Evolutionary conservation across 306 rosid genomes (phyloP).

Genomic region (Acacia confusa): DNA sequence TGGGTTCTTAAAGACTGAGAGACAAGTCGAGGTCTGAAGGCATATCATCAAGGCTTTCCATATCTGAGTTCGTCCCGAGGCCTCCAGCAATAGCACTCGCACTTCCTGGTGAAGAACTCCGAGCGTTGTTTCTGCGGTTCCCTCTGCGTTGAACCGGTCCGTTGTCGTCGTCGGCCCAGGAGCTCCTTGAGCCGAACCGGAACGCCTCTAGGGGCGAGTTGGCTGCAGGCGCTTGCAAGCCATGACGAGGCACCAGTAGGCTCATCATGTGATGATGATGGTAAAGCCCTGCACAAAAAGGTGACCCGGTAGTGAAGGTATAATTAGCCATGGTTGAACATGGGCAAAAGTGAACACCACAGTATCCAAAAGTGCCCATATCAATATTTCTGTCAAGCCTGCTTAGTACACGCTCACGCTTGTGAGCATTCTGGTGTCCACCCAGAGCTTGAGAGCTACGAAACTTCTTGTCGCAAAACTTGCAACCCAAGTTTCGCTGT

Average conservation of each 20-base stretch:
- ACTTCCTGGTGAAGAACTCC: neutral
- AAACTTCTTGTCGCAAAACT: constrained; percentile 31
- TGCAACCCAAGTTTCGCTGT: neutral
- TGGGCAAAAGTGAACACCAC: neutral
- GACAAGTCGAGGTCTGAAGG: neutral
- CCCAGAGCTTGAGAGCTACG: constrained; percentile 66
- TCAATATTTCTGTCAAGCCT: neutral
- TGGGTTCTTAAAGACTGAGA: neutral
- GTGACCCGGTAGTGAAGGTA: neutral
- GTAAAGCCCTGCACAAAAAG: neutral
- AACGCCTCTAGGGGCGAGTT: neutral
- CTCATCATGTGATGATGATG: neutral
- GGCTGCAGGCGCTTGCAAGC: neutral
- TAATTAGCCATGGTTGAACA: neutral
- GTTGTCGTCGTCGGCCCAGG: neutral
- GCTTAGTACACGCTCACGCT: constrained; percentile 44
- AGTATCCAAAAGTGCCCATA: neutral
- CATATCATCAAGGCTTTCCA: neutral
- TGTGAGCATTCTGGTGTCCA: constrained; percentile 82
- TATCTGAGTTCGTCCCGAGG: neutral
- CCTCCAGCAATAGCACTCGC: neutral
- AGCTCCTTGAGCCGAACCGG: neutral
- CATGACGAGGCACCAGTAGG: neutral
- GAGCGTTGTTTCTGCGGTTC: neutral
- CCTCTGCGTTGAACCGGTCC: neutral